phyloP scores from a whole-genome alignment of 148 eudicot species.

The Rhododendron griersonianum region DNA sequence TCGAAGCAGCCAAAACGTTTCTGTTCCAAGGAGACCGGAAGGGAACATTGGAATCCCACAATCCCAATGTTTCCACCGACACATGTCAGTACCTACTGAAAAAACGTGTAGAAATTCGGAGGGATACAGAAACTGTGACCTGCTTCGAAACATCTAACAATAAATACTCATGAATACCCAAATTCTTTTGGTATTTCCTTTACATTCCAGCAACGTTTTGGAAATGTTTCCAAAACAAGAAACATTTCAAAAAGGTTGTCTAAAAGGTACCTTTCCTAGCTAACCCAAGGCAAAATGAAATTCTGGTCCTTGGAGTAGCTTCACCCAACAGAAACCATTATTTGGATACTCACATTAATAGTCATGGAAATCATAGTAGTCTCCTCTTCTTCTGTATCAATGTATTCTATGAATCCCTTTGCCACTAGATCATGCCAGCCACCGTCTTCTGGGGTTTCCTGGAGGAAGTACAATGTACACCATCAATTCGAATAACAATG shows the following conservation, averaged over 20 bases:
- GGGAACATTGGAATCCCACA: background rate
- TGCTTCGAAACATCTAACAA: background rate
- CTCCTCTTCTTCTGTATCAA: constrained; percentile 99
- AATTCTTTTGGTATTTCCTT: background rate
- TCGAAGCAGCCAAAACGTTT: background rate
- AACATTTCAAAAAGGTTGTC: background rate
- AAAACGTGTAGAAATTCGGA: background rate
- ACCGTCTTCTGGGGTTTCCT: constrained; percentile 91
- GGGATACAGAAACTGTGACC: background rate
- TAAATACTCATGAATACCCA: background rate
- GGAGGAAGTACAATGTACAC: constrained; percentile 14
- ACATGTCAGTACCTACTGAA: background rate
- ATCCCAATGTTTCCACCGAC: background rate
- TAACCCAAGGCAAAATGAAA: background rate
- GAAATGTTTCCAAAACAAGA: background rate
- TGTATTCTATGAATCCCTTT: constrained; percentile 86
- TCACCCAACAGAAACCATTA: background rate
- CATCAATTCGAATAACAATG: background rate
- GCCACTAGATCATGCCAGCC: constrained; percentile 94
- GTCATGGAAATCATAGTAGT: constrained; percentile 99
- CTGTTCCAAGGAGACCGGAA: background rate
- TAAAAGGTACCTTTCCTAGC: background rate
- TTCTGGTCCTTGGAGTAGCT: background rate
- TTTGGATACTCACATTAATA: constrained; percentile 68
- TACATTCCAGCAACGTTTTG: background rate